Evolutionary conservation across 805 yeast species (phyloP), one percentile per base, ranked within the genome.

Genomic region (Teunomyces funiuensis): DNA sequence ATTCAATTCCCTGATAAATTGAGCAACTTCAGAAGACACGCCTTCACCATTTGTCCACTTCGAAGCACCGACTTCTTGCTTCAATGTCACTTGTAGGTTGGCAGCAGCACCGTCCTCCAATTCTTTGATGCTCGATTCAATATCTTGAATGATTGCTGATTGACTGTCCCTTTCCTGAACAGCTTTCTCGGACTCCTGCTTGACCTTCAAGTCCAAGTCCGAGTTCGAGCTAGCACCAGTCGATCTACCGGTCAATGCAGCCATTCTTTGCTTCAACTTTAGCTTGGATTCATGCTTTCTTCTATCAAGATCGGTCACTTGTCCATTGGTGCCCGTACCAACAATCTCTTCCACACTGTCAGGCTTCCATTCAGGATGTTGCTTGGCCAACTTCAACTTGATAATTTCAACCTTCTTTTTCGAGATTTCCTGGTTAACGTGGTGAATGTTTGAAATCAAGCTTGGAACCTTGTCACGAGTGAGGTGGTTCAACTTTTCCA

Each of bases 251-350:
- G 97, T 90, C 54, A 91, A 75, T 3, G 91, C 88, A 20, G 96
- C 95, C 95, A 91, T 89, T 51, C 96, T 77, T 38, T 90, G 86
- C 48, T 82, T 81, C 52, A 93, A 71, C 42, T 82, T 66, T 29
- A 91, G 95, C 56, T 85, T 84, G 30, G 87, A 82, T 51, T 77
- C 83, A 28, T 91, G 93, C 53, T 85, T 85, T 48, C 85, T 77
- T 45, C 85, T 77, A 58, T 90, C 97, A 10, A 80, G 65, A 18
- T 87, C 97, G 2, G 97, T 90, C 6, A 88, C 77, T 45, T 80
- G 80, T 22, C 97, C 97, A 54, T 84, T 80, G 36, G 88, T 84
- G 6, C 97, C 98, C 5, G 93, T 79, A 4, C 97, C 97, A 19
- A 73, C 70, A 37, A 84, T 74, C 1, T 59, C 57, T 25, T 65